A percentile compares a stretch with the other conserved stretches of the same genome.
These are phyloP conservation scores for Sarocladium oryzae DNA, from an alignment of 2,329 filamentous ascomycete genomes.

Conservation along the genomic window DNA sequence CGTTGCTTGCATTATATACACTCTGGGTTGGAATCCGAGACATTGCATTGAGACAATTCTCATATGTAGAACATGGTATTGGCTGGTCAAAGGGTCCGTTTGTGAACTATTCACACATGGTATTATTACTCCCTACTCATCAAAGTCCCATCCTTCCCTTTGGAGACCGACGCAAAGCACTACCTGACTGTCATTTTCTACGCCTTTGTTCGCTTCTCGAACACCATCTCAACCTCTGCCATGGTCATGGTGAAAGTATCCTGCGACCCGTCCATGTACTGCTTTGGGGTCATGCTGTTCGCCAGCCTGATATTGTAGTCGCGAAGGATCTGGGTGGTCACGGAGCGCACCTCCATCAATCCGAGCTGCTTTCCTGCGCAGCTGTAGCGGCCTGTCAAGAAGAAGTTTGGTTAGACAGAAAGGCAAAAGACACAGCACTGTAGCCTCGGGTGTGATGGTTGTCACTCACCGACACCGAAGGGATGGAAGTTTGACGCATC, in stretches of 20 bases:
- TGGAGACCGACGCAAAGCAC: too few relatives aligned
- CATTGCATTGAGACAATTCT: background rate
- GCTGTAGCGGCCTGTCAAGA: constrained; percentile 16
- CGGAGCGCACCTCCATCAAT: constrained; percentile 23
- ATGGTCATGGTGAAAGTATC: constrained; percentile 1
- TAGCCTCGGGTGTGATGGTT: too few relatives aligned
- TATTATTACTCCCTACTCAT: background rate
- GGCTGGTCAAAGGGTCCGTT: too few relatives aligned
- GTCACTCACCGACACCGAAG: constrained; percentile 20
- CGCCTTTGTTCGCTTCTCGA: background rate
- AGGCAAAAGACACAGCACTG: background rate
- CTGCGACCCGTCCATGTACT: background rate
- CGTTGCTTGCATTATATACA: too few relatives aligned
- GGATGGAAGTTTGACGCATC: constrained; percentile 19
- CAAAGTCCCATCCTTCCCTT: too few relatives aligned
- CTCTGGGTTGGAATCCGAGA: too few relatives aligned
- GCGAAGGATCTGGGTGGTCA: constrained; percentile 4
- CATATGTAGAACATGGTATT: background rate
- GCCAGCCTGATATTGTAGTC: constrained; percentile 1
- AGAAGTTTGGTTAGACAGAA: background rate
- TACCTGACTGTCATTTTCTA: too few relatives aligned
- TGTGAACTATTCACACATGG: too few relatives aligned
- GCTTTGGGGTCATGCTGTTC: background rate
- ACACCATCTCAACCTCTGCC: background rate
- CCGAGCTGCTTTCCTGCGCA: constrained; percentile 31